phyloP scores from a whole-genome alignment of 2,329 filamentous ascomycete genomes.

The Fusarium sp. region DNA sequence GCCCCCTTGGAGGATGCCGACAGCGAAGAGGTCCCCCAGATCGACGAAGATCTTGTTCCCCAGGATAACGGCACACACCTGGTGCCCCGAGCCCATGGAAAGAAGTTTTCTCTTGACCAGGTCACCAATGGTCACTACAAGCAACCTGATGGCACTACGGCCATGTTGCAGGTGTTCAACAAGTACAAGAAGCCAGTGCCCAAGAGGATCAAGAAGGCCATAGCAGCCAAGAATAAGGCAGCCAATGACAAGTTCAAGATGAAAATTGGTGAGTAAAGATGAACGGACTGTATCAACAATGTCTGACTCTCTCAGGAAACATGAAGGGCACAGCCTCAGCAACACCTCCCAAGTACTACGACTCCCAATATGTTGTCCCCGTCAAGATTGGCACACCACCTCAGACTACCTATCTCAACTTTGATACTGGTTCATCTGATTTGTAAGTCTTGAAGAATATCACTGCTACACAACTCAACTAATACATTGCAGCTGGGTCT shows the following conservation, averaged over 20 bases:
- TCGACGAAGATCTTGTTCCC: conserved; percentile 12
- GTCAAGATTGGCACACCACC: conserved; percentile 66
- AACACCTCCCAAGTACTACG: conserved; percentile 49
- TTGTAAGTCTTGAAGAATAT: conserved; percentile 43
- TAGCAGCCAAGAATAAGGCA: conserved; percentile 31
- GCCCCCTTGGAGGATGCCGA: conserved; percentile 22
- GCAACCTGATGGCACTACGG: conserved; percentile 45
- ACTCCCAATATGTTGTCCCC: conserved; percentile 66
- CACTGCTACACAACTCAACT: neutral
- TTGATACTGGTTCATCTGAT: conserved; percentile 70
- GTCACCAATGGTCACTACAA: conserved; percentile 48
- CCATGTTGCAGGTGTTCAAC: conserved; percentile 46
- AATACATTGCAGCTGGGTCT: conserved; percentile 67
- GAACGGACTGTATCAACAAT: fast-evolving
- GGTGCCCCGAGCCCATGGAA: conserved; percentile 12
- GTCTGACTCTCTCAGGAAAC: conserved; percentile 11
- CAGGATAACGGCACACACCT: conserved; percentile 13
- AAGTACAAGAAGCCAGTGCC: conserved; percentile 51
- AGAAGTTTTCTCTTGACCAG: conserved; percentile 45
- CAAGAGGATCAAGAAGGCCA: conserved; percentile 36
- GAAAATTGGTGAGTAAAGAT: conserved; percentile 35
- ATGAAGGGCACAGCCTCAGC: conserved; percentile 40
- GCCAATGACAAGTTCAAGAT: conserved; percentile 30
- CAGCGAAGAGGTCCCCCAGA: conserved; percentile 12
- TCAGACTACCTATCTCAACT: conserved; percentile 69